Conservation (phyloP, 2,329 filamentous ascomycete species). For the Fusarium algeriense region DNA sequence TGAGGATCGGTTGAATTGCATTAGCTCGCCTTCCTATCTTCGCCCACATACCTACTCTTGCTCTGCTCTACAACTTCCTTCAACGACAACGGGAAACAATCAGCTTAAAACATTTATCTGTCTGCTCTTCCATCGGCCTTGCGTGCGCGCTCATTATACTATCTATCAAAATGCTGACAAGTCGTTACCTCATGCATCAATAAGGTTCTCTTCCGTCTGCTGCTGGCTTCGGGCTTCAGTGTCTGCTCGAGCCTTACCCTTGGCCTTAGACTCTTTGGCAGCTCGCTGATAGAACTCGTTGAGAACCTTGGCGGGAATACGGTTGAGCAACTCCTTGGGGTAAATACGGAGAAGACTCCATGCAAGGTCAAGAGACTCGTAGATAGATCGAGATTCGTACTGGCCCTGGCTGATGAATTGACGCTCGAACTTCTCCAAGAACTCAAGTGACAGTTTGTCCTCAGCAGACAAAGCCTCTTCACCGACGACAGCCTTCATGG, state of each 20-base stretch:
- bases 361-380: slow-evolving; percentile 93
- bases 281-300: slow-evolving; percentile 85
- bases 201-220: slow-evolving; percentile 68
- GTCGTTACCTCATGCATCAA: slow-evolving; percentile 63
- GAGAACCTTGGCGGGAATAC: slow-evolving; percentile 85
- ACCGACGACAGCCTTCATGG: slow-evolving; percentile 99
- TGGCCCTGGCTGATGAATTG: slow-evolving; percentile 92
- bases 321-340: slow-evolving; percentile 97
- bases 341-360: slow-evolving; percentile 98
- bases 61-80: slow-evolving; percentile 34
- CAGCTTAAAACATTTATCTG: slow-evolving; percentile 42
- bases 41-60: slow-evolving; percentile 44
- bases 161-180: slow-evolving; percentile 43
- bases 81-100: slow-evolving; percentile 41
- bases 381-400: slow-evolving; percentile 92
- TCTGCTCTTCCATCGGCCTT: slow-evolving; percentile 40
- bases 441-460: slow-evolving; percentile 97
- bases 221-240: slow-evolving; percentile 55
- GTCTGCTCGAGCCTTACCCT: slow-evolving; percentile 67
- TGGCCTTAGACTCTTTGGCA: slow-evolving; percentile 71
- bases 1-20: slow-evolving; percentile 46
- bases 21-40: slow-evolving; percentile 51
- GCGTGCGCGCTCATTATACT: slow-evolving; percentile 45
- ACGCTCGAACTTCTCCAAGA: slow-evolving; percentile 97
- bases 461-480: slow-evolving; percentile 96